Evolutionary conservation across 2,329 filamentous ascomycete genomes (phyloP).

Genomic region (Karstenula rhodostoma): DNA sequence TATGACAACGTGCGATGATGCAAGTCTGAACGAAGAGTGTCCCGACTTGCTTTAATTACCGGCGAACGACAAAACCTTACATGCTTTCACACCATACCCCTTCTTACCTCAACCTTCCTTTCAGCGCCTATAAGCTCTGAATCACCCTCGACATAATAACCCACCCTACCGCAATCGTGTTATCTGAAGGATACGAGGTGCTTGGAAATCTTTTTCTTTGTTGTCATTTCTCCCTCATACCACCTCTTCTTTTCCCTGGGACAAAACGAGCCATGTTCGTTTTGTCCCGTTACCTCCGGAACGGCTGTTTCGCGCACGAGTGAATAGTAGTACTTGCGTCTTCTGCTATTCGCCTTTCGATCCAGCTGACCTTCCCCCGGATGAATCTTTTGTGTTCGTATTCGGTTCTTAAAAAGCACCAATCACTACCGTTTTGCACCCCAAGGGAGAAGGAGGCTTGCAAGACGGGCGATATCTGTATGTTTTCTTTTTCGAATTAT

Average conservation of each 20-base stretch:
- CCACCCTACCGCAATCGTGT: conserved; percentile 34
- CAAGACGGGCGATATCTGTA: conserved; percentile 26
- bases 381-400: conserved; percentile 13
- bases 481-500: conserved; percentile 23
- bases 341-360: conserved; percentile 19
- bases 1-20: conserved; percentile 40
- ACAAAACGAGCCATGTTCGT: conserved; percentile 28
- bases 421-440: conserved; percentile 20
- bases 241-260: conserved; percentile 37
- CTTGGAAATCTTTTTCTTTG: conserved; percentile 40
- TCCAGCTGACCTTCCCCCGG: neutral
- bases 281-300: conserved; percentile 27
- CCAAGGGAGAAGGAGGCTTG: conserved; percentile 12
- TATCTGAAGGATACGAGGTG: conserved; percentile 39
- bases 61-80: conserved; percentile 36
- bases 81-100: conserved; percentile 42
- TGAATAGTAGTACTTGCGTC: conserved; percentile 25
- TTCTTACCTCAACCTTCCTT: conserved; percentile 25
- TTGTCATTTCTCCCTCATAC: conserved; percentile 42
- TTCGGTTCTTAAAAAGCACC: conserved; percentile 31
- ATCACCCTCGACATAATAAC: conserved; percentile 42
- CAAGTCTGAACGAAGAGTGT: conserved; percentile 39
- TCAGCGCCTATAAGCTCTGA: conserved; percentile 31
- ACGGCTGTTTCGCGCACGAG: conserved; percentile 36
- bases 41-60: conserved; percentile 36